A percentile compares a stretch with the other conserved stretches of the same genome.
phyloP scores from a whole-genome alignment of 495 filamentous ascomycete genomes.

The Tetracladium setigerum region DNA sequence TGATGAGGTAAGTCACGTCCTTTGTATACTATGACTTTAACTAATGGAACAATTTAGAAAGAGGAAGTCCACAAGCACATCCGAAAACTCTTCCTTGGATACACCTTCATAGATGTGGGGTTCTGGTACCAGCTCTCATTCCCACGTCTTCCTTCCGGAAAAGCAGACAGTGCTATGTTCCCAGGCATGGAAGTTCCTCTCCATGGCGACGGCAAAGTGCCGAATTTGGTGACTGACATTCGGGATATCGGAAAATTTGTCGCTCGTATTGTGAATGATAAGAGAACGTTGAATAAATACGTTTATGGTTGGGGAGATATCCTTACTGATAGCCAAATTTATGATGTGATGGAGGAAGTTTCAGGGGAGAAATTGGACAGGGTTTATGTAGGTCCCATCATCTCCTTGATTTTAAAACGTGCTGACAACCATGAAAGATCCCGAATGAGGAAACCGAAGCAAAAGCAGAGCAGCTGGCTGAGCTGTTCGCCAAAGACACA shows the following conservation, averaged over 20 bases:
- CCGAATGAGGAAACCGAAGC: not conserved
- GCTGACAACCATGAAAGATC: not conserved
- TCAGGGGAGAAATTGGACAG: slow-evolving; percentile 45
- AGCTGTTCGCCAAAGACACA: not conserved
- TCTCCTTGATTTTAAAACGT: not conserved
- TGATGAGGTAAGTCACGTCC: slow-evolving; percentile 26
- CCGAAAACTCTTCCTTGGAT: slow-evolving; percentile 43
- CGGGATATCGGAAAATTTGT: slow-evolving; percentile 50
- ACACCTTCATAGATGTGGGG: slow-evolving; percentile 55
- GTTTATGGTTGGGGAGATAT: slow-evolving; percentile 46
- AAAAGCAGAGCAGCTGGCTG: not conserved
- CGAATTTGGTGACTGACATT: slow-evolving; percentile 44
- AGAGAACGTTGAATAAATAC: slow-evolving; percentile 49
- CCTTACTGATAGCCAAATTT: slow-evolving; percentile 41
- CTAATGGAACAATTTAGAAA: slow-evolving; percentile 31
- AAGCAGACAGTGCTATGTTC: slow-evolving; percentile 41
- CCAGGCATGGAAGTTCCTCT: slow-evolving; percentile 36
- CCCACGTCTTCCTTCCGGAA: slow-evolving; percentile 43
- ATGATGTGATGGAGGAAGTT: slow-evolving; percentile 40
- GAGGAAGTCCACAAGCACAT: slow-evolving; percentile 48
- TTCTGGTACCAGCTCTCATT: slow-evolving; percentile 52
- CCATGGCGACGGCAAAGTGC: slow-evolving; percentile 41
- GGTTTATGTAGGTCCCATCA: slow-evolving; percentile 44
- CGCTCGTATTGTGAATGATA: slow-evolving; percentile 45
- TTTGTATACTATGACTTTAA: too few relatives aligned